Evolutionary conservation across 2,329 filamentous ascomycete genomes (phyloP), one percentile per base, ranked within the genome.

Genomic region (Cercospora berteroae): DNA sequence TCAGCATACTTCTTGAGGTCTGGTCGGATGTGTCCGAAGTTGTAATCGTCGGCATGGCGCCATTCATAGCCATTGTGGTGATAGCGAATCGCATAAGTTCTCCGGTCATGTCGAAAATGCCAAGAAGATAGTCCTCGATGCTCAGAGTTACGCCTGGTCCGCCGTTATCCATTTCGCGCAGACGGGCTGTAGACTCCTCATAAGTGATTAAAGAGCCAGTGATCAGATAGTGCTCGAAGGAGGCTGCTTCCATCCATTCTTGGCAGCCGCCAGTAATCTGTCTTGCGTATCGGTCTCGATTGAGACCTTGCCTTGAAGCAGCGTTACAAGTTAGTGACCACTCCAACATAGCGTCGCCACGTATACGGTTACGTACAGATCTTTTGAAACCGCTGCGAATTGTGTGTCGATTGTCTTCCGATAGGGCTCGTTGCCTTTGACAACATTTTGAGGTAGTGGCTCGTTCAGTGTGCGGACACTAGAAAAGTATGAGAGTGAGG

Each of bases 81-180:
- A 97, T 95, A 0, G 93, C 93, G 80, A 97, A 98, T 31, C 94
- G 87, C 95, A 99, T 99, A 83, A 98, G 85, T 82, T 99, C 95
- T 44, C 95, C 95, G 1, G 94, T 94, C 73, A 98, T 86, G 79
- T 99, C 95, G 76, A 97, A 97, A 2, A 99, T 81, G 8, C 94
- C 95, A 70, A 95, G 89, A 66, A 97, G 81, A 77, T 97, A 98
- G 79, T 99, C 95, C 64, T 94, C 88, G 27, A 89, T 85, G 1
- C 91, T 92, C 20, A 97, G 83, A 0, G 83, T 74, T 2, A 97
- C 85, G 1, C 83, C 84, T 0, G 81, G 78, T 3, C 76, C 78
- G 6, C 79, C 75, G 10, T 73, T 72, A 60, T 79, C 77, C 68
- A 83, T 72, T 4, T 74, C 67, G 31, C 77, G 74, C 58, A 83